Evolutionary conservation across 306 rosid species (phyloP).

Genomic region (Trifolium dubium): DNA sequence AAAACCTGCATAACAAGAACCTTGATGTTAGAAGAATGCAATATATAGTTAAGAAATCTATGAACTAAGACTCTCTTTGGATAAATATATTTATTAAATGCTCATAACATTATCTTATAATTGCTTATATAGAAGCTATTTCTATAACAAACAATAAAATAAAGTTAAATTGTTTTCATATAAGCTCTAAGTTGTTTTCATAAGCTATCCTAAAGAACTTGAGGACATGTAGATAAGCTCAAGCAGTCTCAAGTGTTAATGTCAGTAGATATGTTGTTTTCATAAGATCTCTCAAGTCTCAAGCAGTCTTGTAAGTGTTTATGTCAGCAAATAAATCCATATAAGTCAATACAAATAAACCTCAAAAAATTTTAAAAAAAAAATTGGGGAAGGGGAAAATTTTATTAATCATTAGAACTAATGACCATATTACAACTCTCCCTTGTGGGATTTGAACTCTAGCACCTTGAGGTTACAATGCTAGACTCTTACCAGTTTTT

Average conservation of each 20-base stretch:
- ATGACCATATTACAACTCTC: too few relatives aligned
- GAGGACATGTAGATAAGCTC: neutral
- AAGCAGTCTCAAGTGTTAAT: too few relatives aligned
- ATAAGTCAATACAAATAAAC: neutral
- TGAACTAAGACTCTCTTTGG: neutral
- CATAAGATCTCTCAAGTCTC: too few relatives aligned
- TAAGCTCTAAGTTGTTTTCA: neutral
- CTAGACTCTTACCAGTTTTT: neutral
- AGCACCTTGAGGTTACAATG: too few relatives aligned
- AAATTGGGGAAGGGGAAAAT: too few relatives aligned
- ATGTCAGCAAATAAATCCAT: neutral
- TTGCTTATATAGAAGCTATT: neutral
- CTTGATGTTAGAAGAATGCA: neutral
- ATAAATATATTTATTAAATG: neutral
- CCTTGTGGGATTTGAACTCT: too few relatives aligned
- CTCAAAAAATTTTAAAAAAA: neutral
- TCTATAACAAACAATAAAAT: neutral
- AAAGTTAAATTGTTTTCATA: neutral
- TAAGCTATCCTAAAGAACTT: neutral
- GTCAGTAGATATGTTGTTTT: too few relatives aligned
- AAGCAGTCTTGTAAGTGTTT: too few relatives aligned
- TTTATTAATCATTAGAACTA: too few relatives aligned
- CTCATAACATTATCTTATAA: neutral
- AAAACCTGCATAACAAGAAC: slow-evolving; percentile 54
- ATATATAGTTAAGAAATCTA: slow-evolving; percentile 1